phyloP scores from a whole-genome alignment of 2,329 filamentous ascomycete genomes.

The Capronia epimyces region DNA sequence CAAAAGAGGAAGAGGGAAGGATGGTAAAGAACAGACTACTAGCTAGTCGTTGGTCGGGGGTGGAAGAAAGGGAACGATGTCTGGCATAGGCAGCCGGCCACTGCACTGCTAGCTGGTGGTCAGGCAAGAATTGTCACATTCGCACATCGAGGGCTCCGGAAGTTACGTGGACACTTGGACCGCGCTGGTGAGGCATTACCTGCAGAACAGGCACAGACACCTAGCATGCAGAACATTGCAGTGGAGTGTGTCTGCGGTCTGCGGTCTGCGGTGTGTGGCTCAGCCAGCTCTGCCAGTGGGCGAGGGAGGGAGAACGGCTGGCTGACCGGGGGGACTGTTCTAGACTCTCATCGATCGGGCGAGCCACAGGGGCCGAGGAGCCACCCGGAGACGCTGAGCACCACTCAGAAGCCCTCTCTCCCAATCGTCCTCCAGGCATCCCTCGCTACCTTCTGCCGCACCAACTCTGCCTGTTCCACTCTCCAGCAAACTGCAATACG shows the following conservation, averaged over 20 bases:
- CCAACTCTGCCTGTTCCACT: background rate
- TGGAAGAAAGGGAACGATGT: background rate
- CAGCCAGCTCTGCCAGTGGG: background rate
- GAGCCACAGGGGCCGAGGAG: slow-evolving; percentile 7
- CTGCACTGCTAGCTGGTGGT: background rate
- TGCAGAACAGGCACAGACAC: slow-evolving; percentile 11
- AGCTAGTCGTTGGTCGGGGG: background rate
- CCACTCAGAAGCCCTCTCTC: background rate
- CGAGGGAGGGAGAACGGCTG: background rate
- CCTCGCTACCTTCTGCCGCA: slow-evolving; percentile 2
- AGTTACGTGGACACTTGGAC: slow-evolving; percentile 8
- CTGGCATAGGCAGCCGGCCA: background rate
- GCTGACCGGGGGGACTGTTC: slow-evolving; percentile 10
- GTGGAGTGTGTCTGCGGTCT: slow-evolving; percentile 6
- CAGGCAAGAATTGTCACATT: slow-evolving; percentile 1
- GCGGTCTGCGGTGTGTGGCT: background rate
- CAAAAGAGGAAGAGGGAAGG: slow-evolving; percentile 3
- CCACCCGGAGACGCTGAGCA: background rate
- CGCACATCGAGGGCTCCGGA: slow-evolving; percentile 5
- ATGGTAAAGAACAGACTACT: slow-evolving; percentile 1
- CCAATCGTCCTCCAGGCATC: background rate
- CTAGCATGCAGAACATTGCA: slow-evolving; percentile 15
- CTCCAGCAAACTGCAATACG: background rate
- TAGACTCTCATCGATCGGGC: slow-evolving; percentile 21
- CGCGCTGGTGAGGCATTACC: background rate